A percentile compares a stretch with the other conserved stretches of the same genome.
These are phyloP conservation scores for Pneumocystis sp. DNA, from an alignment of 1,139 yeast species.

Conservation along the genomic window DNA sequence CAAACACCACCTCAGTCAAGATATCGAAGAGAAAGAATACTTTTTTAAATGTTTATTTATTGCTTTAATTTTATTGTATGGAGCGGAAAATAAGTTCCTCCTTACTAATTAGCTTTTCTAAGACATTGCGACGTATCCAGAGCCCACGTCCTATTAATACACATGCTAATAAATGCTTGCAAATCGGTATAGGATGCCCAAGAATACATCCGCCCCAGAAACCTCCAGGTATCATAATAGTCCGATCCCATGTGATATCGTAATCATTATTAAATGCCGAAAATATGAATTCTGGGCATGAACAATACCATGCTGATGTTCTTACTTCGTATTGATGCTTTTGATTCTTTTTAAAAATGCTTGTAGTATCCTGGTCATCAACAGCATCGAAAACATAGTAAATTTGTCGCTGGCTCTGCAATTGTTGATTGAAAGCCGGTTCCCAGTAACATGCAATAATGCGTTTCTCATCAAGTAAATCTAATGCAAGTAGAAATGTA, in stretches of 20 bases:
- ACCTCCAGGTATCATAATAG: not conserved
- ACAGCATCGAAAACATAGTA: not conserved
- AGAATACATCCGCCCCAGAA: conserved; percentile 6
- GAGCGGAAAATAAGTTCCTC: not conserved
- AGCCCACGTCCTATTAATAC: not conserved
- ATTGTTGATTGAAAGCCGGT: not conserved
- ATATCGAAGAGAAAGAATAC: not conserved
- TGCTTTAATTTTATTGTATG: not conserved
- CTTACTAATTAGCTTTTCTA: not conserved
- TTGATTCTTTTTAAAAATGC: not conserved
- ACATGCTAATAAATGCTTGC: conserved; percentile 10
- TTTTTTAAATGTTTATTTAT: not conserved
- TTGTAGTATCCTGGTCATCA: not conserved
- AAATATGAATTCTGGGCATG: conserved; percentile 7
- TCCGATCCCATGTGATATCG: not conserved
- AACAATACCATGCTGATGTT: conserved; percentile 7
- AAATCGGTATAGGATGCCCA: not conserved
- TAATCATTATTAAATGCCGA: not conserved
- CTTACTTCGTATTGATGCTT: conserved; percentile 4
- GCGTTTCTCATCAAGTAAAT: not conserved
- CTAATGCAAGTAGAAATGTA: not conserved
- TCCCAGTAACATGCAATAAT: not conserved
- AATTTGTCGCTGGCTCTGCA: not conserved
- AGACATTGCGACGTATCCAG: not conserved
- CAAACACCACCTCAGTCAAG: conserved; percentile 20